Base-by-base conservation (phyloP, 169 alveolate genomes). In the Sarcocystis neurona region DNA sequence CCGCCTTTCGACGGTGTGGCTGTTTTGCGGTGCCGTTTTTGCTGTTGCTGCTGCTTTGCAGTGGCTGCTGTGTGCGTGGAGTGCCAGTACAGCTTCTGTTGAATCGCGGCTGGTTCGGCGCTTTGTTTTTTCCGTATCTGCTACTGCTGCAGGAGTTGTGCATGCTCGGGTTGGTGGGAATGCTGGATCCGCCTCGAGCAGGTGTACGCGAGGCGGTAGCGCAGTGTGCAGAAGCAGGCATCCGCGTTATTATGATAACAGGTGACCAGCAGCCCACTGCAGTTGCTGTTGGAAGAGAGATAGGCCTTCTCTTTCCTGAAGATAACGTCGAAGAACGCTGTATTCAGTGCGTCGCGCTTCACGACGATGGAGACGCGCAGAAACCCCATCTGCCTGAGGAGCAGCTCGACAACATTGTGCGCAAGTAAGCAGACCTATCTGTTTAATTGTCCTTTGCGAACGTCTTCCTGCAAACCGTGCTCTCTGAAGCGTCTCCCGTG, bases 171-270 rank as follows among this genome's bases (percentile, higher is more conserved):
- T 78, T 96, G 92, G 85, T 96, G 37, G 98, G 98, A 60, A 94
- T 96, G 88, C 94, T 97, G 87, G 99, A 99, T 94, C 99, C 99
- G 41, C 98, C 99, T 5, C 96, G 99, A 80, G 95, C 95, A 12
- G 99, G 99, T n/a, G 99, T 99, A 47, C 98, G 98, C 88, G 98
- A 94, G 70, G 99, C 99, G 50, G 97, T 99, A 34, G 94, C 93
- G 79, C 94, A 95, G 30, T 98, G 99, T 79, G 92, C 96, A 60
- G 96, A 91, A 70, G 99, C 99, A 8, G 99, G 99, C 43, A 98
- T 99, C 47, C 97, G 98, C 8, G 99, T 99, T 23, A 95, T 98
- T 75, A 99, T 99, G 99, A 99, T 99, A 70, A 98, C 99, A n/a
- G 99, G 99, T 32, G 99, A 98, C 94, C 99, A 98, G 95, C 97